Conservation (phyloP, 768 basidiomycete species). For the Amanita rimosa region DNA sequence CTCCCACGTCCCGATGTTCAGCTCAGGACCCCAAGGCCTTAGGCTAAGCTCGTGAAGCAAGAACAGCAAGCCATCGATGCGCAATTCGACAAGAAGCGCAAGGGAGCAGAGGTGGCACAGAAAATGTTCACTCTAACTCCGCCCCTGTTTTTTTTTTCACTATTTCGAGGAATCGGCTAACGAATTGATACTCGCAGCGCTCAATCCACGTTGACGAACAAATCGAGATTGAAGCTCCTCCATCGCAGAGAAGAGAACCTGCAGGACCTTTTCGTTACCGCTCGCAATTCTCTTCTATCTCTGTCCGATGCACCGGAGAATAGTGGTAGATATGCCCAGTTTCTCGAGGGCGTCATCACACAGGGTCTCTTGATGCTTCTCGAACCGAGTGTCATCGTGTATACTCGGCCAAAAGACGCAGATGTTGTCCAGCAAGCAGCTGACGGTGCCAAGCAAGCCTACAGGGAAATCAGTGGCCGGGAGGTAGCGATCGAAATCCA, state of each 20-base stretch:
- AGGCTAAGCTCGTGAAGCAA: constrained; percentile 97
- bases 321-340: constrained; percentile 62
- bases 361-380: constrained; percentile 81
- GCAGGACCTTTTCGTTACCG: constrained; percentile 74
- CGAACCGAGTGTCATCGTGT: constrained; percentile 59
- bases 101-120: constrained; percentile 86
- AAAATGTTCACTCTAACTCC: constrained; percentile 65
- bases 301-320: constrained; percentile 37
- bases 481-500: constrained; percentile 49
- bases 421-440: constrained; percentile 52
- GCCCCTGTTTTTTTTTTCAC: background rate
- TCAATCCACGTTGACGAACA: constrained; percentile 94
- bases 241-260: constrained; percentile 88
- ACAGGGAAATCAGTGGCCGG: constrained; percentile 70
- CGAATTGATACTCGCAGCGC: constrained; percentile 42
- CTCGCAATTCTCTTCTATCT: constrained; percentile 50
- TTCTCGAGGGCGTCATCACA: constrained; percentile 75
- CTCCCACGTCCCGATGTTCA: background rate
- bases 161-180: constrained; percentile 6
- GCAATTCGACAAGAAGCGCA: constrained; percentile 91
- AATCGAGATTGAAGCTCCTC: constrained; percentile 82
- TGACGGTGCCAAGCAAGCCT: constrained; percentile 49
- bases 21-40: constrained; percentile 5
- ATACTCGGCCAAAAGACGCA: constrained; percentile 58
- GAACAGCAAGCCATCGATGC: constrained; percentile 93